phyloP scores from a whole-genome alignment of 1,284 basidiomycete species.

The Sphagnurus paluster region DNA sequence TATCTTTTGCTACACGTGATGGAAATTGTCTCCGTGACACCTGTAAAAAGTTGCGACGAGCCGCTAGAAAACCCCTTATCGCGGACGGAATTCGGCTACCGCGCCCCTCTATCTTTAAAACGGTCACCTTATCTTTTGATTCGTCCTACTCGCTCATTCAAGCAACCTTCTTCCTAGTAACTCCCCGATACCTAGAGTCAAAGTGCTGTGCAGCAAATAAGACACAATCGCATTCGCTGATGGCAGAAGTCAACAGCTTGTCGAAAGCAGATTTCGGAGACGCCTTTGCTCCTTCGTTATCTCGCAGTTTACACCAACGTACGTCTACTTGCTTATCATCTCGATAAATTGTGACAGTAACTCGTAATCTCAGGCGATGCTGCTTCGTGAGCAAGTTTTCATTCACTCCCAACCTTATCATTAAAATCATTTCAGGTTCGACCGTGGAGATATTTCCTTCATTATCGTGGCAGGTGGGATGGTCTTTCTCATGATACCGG shows the following conservation, averaged over 20 bases:
- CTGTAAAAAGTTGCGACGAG: neutral
- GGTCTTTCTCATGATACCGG: slow-evolving; percentile 81
- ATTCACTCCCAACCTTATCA: slow-evolving; percentile 1
- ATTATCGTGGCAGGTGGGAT: slow-evolving; percentile 79
- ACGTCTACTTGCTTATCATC: neutral
- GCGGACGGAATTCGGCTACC: slow-evolving; percentile 18
- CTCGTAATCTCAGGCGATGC: slow-evolving; percentile 16
- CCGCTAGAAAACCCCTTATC: slow-evolving; percentile 16
- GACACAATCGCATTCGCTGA: slow-evolving; percentile 4
- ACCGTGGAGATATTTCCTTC: slow-evolving; percentile 75
- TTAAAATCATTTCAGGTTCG: slow-evolving; percentile 50
- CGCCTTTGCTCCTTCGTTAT: slow-evolving; percentile 2
- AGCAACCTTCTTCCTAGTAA: slow-evolving; percentile 1
- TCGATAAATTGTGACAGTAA: neutral
- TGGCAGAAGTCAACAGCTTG: slow-evolving; percentile 9
- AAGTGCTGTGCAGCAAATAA: slow-evolving; percentile 1
- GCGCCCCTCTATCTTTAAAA: slow-evolving; percentile 7
- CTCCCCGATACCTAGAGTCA: neutral
- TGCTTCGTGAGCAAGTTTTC: slow-evolving; percentile 13
- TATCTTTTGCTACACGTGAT: slow-evolving; percentile 17
- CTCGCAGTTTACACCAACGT: slow-evolving; percentile 7
- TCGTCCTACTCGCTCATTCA: slow-evolving; percentile 3
- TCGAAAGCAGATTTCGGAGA: slow-evolving; percentile 6
- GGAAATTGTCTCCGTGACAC: slow-evolving; percentile 8
- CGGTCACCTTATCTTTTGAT: neutral